Percentiles rank a stretch among this genome's conserved stretches.
phyloP scores from a whole-genome alignment of 2,329 filamentous ascomycete genomes.

The Penicillium sp. region DNA sequence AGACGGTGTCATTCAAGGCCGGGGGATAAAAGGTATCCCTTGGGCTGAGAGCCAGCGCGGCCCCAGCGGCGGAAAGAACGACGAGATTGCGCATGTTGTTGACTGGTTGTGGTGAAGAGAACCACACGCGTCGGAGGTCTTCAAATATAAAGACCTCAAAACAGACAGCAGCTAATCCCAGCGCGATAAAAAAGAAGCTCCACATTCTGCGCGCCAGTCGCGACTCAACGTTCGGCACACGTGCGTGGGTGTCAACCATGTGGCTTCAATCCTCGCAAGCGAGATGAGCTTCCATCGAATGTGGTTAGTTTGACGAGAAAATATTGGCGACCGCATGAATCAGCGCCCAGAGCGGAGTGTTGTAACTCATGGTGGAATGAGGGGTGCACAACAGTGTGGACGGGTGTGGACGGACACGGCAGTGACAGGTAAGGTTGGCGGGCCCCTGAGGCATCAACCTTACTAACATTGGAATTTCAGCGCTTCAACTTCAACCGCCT shows the following conservation, averaged over 20 bases:
- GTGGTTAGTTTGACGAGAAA: background rate
- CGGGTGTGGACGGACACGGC: no score
- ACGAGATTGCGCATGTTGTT: constrained; percentile 11
- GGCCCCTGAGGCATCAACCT: background rate
- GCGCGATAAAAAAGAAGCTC: background rate
- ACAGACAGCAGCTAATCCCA: background rate
- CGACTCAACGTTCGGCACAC: constrained; percentile 1
- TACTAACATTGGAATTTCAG: background rate
- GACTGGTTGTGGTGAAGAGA: background rate
- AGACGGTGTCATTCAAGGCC: constrained; percentile 37
- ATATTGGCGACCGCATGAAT: no score
- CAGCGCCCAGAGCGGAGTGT: no score
- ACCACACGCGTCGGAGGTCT: background rate
- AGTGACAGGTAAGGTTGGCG: no score
- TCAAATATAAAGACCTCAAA: background rate
- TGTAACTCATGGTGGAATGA: no score
- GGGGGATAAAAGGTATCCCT: constrained; percentile 38
- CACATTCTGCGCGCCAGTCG: constrained; percentile 1
- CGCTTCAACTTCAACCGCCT: background rate
- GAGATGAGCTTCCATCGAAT: background rate
- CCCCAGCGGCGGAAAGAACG: constrained; percentile 7
- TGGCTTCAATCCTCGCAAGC: background rate
- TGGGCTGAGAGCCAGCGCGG: constrained; percentile 14
- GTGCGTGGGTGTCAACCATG: constrained; percentile 1
- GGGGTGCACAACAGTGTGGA: no score